Percentiles rank a stretch among this genome's conserved stretches.
phyloP scores from a whole-genome alignment of 2,329 filamentous ascomycete species.

The Corynespora cassiicola region DNA sequence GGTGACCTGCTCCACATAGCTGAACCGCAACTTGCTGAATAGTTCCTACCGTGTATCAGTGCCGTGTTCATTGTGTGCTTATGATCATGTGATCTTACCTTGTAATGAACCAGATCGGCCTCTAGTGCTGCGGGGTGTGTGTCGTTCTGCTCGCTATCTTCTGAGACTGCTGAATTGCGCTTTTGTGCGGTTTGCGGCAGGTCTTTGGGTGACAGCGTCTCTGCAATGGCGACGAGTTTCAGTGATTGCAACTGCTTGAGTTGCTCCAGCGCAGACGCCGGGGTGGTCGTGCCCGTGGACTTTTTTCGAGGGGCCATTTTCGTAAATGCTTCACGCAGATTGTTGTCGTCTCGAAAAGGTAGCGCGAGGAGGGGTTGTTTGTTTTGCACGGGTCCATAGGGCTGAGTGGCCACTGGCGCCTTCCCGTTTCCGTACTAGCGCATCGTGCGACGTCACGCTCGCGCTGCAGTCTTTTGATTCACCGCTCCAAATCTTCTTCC shows the following conservation, averaged over 20 bases:
- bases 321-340: no score
- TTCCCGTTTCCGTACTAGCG: conserved; percentile 10
- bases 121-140: conserved; percentile 72
- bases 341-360: conserved; percentile 1
- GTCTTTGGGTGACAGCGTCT: conserved; percentile 69
- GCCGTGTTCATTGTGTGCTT: conserved; percentile 10
- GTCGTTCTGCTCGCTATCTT: conserved; percentile 72
- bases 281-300: conserved; percentile 25
- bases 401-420: conserved; percentile 16
- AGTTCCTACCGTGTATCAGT: conserved; percentile 74
- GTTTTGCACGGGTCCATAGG: conserved; percentile 29
- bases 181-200: conserved; percentile 47
- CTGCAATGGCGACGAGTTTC: conserved; percentile 77
- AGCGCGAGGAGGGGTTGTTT: conserved; percentile 28
- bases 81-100: conserved; percentile 52
- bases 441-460: no score
- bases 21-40: conserved; percentile 95
- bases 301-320: conserved; percentile 35
- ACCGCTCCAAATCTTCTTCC: background rate
- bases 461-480: background rate
- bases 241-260: conserved; percentile 67
- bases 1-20: conserved; percentile 96
- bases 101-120: conserved; percentile 87
- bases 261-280: conserved; percentile 53
- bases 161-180: conserved; percentile 66